Conservation (phyloP, 1,284 basidiomycete genomes). For the Trametes hirsuta region DNA sequence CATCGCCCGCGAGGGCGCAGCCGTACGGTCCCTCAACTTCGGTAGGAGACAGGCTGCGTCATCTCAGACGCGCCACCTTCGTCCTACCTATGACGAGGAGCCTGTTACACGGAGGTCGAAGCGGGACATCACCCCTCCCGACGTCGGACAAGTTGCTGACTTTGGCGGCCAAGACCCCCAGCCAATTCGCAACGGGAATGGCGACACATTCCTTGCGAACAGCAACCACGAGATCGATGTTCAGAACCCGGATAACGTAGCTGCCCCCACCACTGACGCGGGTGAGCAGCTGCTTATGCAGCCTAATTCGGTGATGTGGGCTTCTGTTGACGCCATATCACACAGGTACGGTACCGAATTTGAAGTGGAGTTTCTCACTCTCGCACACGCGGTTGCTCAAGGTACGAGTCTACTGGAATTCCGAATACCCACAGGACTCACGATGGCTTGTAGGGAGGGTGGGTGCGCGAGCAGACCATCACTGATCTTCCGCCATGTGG, state of each 20-base stretch:
- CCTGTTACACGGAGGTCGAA: constrained; percentile 10
- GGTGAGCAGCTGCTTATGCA: constrained; percentile 14
- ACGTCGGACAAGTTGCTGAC: constrained; percentile 31
- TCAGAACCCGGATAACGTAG: constrained; percentile 33
- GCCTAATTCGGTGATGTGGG: not conserved
- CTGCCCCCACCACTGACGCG: constrained; percentile 30
- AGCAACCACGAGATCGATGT: constrained; percentile 31
- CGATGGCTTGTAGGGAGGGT: constrained; percentile 26
- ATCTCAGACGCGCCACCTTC: constrained; percentile 29
- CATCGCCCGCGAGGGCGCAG: constrained; percentile 19
- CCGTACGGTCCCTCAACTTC: constrained; percentile 24
- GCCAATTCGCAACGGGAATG: constrained; percentile 36
- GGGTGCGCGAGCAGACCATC: constrained; percentile 34
- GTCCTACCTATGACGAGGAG: constrained; percentile 19
- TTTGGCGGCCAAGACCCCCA: constrained; percentile 30
- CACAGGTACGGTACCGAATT: constrained; percentile 31
- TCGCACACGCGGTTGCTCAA: constrained; percentile 33
- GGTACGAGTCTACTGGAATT: constrained; percentile 14
- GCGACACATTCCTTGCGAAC: constrained; percentile 30
- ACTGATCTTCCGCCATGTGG: constrained; percentile 34
- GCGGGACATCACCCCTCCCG: constrained; percentile 29
- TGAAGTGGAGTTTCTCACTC: constrained; percentile 34
- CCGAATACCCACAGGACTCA: not conserved
- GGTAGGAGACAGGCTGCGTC: constrained; percentile 26
- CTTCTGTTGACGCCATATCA: constrained; percentile 8